These are phyloP conservation scores for Thinopyrum elongatum DNA, from an alignment of 176 grass and related monocot species.

Conservation along the genomic window DNA sequence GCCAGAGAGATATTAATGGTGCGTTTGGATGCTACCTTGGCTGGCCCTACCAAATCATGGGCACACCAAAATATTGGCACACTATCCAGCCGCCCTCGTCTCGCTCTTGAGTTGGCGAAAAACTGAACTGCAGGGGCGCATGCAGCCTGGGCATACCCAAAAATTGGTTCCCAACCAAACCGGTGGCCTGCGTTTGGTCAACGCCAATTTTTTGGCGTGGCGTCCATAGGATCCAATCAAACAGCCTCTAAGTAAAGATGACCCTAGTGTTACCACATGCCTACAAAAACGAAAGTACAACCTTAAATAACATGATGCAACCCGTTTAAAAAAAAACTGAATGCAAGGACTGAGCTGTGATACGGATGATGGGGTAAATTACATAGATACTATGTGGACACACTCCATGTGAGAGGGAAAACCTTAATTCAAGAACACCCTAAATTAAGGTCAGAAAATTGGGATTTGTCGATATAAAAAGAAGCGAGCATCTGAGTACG, in stretches of 20 bases:
- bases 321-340: not conserved
- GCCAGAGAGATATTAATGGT: no score
- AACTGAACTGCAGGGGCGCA: no score
- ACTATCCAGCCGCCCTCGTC: no score
- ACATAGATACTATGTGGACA: slow-evolving; percentile 70
- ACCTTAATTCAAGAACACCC: slow-evolving; percentile 91
- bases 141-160: no score
- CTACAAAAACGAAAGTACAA: slow-evolving; percentile 34
- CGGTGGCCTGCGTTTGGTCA: no score
- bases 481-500: slow-evolving; percentile 1
- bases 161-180: no score
- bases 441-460: slow-evolving; percentile 63
- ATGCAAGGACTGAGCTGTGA: slow-evolving; percentile 6
- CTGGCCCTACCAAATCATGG: no score
- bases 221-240: no score
- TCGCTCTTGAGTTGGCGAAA: no score
- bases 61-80: no score
- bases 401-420: slow-evolving; percentile 76
- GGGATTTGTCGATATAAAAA: slow-evolving; percentile 39
- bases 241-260: slow-evolving; percentile 12
- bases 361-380: slow-evolving; percentile 35
- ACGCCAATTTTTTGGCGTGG: no score
- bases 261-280: slow-evolving; percentile 40
- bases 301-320: not conserved
- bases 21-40: no score